Evolutionary conservation across 441 rosid species (phyloP).

Genomic region (Populus tomentosa): DNA sequence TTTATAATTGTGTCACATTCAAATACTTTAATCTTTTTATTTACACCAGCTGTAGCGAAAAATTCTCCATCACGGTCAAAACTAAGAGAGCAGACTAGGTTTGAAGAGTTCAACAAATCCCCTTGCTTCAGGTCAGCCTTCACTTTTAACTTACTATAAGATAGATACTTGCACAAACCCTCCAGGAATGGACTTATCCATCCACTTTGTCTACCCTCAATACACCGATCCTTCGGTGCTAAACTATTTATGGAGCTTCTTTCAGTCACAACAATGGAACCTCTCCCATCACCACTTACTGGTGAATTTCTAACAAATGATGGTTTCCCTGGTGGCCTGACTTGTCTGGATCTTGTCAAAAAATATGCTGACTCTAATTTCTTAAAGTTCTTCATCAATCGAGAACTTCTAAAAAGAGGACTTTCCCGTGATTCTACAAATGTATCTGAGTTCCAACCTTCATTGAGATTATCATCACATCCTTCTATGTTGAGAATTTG

Average conservation of each 20-base stretch:
- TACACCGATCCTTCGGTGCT: constrained; percentile 42
- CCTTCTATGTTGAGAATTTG: constrained; percentile 36
- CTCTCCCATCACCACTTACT: constrained; percentile 66
- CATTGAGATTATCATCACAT: constrained; percentile 43
- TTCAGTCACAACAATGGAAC: constrained; percentile 64
- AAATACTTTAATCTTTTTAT: constrained; percentile 90
- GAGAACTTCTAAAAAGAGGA: constrained; percentile 55
- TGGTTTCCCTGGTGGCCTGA: constrained; percentile 48
- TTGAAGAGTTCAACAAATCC: constrained; percentile 79
- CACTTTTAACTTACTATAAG: constrained; percentile 74
- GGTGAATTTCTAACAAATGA: constrained; percentile 46
- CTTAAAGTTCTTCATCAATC: constrained; percentile 87
- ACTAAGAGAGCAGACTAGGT: constrained; percentile 87
- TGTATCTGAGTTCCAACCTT: constrained; percentile 31
- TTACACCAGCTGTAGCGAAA: constrained; percentile 93
- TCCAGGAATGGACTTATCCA: constrained; percentile 97
- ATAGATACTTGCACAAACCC: constrained; percentile 87
- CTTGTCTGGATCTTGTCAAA: constrained; percentile 65
- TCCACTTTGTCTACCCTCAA: constrained; percentile 46
- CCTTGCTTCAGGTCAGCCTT: constrained; percentile 93
- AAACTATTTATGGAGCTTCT: constrained; percentile 71
- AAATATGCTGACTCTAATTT: constrained; percentile 85
- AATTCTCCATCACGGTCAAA: constrained; percentile 93
- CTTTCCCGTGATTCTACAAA: constrained; percentile 44
- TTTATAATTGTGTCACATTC: constrained; percentile 68